Evolutionary conservation across 129 eudicot genomes (phyloP).

Genomic region (Centella asiatica): DNA sequence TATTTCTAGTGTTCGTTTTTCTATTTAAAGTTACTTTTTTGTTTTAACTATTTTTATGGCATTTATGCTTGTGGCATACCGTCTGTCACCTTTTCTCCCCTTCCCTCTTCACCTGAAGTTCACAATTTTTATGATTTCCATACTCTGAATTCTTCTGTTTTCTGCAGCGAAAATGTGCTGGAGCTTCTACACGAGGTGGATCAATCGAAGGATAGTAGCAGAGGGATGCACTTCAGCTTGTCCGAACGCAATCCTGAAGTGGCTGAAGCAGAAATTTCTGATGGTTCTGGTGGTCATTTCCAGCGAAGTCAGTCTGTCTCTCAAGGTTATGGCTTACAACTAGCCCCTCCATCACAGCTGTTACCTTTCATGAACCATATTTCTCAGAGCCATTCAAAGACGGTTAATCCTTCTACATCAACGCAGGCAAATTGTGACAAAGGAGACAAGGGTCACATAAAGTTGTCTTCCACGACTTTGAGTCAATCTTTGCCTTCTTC

Average conservation of each 20-base stretch:
- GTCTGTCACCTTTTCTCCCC: neutral
- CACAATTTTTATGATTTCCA: neutral
- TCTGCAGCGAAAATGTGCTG: conserved; percentile 72
- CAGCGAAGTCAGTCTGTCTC: conserved; percentile 53
- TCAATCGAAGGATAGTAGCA: conserved; percentile 52
- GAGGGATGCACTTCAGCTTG: conserved; percentile 23
- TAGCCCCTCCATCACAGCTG: conserved; percentile 80
- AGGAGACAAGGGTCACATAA: conserved; percentile 37
- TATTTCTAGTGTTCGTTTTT: too few relatives aligned
- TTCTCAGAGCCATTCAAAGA: conserved; percentile 31
- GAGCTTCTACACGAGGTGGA: conserved; percentile 92
- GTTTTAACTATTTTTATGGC: too few relatives aligned
- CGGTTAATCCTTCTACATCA: conserved; percentile 16
- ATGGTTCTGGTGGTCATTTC: conserved; percentile 48
- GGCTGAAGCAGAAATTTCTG: conserved; percentile 52
- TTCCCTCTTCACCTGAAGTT: neutral
- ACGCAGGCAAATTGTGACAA: conserved; percentile 24
- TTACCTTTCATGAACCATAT: conserved; percentile 25
- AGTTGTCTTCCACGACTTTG: conserved; percentile 19
- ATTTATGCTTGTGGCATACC: neutral
- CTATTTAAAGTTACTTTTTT: neutral
- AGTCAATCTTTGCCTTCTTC: conserved; percentile 31
- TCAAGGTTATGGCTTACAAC: conserved; percentile 78
- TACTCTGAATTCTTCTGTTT: conserved; percentile 6
- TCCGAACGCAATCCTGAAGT: conserved; percentile 42